Evolutionary conservation across 2,329 filamentous ascomycete genomes (phyloP).

Genomic region (Ascochyta pisi): DNA sequence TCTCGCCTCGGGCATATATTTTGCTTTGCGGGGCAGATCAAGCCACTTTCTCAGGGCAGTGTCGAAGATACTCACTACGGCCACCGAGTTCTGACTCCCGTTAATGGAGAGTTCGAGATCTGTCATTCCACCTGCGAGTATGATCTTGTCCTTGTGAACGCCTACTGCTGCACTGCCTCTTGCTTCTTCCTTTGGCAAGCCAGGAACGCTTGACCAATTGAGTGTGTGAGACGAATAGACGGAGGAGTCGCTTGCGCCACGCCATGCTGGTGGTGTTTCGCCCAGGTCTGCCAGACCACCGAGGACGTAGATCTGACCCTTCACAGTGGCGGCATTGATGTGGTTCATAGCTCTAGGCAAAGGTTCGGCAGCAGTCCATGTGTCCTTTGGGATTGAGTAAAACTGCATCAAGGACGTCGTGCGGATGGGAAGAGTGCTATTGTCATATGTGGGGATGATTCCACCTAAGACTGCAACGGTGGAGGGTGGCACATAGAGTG

Average conservation of each 20-base stretch:
- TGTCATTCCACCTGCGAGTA: constrained; percentile 32
- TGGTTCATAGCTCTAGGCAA: constrained; percentile 35
- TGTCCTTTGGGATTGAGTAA: constrained; percentile 26
- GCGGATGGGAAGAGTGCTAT: constrained; percentile 2
- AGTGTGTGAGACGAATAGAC: constrained; percentile 12
- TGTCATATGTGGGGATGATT: constrained; percentile 19
- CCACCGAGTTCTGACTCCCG: constrained; percentile 15
- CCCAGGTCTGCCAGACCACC: constrained; percentile 27
- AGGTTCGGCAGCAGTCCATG: constrained; percentile 26
- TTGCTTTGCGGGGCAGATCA: constrained; percentile 14
- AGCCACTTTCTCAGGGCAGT: not conserved
- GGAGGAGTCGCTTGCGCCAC: constrained; percentile 17
- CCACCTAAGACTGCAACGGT: constrained; percentile 34
- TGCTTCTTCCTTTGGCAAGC: not conserved
- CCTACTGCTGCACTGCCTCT: constrained; percentile 33
- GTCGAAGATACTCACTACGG: constrained; percentile 22
- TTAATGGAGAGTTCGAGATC: constrained; percentile 14
- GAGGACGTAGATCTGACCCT: constrained; percentile 34
- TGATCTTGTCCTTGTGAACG: constrained; percentile 23
- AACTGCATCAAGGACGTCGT: constrained; percentile 31
- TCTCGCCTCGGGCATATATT: constrained; percentile 26
- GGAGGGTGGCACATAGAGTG: constrained; percentile 26
- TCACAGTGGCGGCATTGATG: constrained; percentile 28
- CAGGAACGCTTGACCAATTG: not conserved
- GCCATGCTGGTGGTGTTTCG: constrained; percentile 17